phyloP scores from a whole-genome alignment of 1,139 yeast species.

The Geotrichum citri-aurantii region DNA sequence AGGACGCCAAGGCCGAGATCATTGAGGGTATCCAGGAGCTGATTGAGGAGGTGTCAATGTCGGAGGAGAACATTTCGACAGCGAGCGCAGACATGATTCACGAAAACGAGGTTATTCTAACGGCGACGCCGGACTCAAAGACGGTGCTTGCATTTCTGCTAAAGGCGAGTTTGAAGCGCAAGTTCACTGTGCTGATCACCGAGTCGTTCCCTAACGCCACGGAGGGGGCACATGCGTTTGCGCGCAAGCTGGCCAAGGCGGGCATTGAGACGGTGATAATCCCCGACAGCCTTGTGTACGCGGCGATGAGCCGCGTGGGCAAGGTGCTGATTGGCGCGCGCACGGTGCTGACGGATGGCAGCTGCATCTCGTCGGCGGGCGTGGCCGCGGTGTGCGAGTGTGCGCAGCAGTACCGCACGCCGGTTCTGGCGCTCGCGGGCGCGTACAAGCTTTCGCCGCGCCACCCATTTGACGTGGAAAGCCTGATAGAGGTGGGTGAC shows the following conservation, averaged over 20 bases:
- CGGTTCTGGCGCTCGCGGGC: constrained; percentile 94
- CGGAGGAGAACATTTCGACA: constrained; percentile 84
- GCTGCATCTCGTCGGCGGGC: constrained; percentile 84
- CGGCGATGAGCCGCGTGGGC: constrained; percentile 96
- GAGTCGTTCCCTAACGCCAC: constrained; percentile 90
- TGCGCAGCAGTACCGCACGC: constrained; percentile 91
- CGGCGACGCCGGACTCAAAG: constrained; percentile 89
- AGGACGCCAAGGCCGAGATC: constrained; percentile 78
- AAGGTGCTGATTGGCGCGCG: constrained; percentile 90
- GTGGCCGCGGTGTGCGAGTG: constrained; percentile 92
- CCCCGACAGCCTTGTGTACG: constrained; percentile 89
- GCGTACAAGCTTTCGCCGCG: constrained; percentile 87
- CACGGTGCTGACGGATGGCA: constrained; percentile 94
- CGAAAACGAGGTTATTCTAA: constrained; percentile 83
- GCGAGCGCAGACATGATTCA: constrained; percentile 92
- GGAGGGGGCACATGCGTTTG: constrained; percentile 68
- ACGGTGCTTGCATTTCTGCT: constrained; percentile 84
- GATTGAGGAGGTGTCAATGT: constrained; percentile 84
- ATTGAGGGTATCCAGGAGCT: constrained; percentile 93
- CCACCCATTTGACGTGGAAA: constrained; percentile 88
- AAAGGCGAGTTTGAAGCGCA: constrained; percentile 83
- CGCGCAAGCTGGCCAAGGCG: constrained; percentile 70
- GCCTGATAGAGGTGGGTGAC: constrained; percentile 88
- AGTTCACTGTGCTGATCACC: constrained; percentile 85
- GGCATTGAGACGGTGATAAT: constrained; percentile 86